phyloP scores from a whole-genome alignment of 257 asterid genomes.

The Solanum clarkiae region DNA sequence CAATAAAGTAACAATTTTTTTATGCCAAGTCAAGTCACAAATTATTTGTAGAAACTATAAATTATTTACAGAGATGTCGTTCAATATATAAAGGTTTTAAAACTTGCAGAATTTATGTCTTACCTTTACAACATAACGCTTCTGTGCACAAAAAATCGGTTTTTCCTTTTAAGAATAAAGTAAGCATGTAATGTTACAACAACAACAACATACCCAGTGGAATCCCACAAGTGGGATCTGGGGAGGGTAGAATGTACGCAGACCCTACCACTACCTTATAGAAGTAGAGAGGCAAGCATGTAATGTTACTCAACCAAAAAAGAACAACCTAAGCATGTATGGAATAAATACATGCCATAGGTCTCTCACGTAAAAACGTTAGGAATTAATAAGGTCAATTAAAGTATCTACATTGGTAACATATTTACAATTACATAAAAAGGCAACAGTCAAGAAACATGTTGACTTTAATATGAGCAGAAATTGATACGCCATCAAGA shows the following conservation, averaged over 20 bases:
- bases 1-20: neutral
- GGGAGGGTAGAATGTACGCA: no score
- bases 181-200: neutral
- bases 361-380: neutral
- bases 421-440: neutral
- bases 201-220: no score
- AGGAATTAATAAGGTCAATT: neutral
- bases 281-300: neutral
- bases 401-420: neutral
- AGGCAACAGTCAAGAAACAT: neutral
- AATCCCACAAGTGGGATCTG: no score
- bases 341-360: neutral
- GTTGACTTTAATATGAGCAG: neutral
- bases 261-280: no score
- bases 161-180: neutral
- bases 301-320: neutral
- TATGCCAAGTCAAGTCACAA: neutral
- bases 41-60: neutral
- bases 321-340: neutral
- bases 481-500: neutral
- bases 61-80: neutral
- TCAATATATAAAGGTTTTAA: neutral
- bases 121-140: neutral
- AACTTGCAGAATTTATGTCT: neutral
- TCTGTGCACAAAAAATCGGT: neutral